Evolutionary conservation across 2,329 filamentous ascomycete species (phyloP), one percentile per base, ranked within the genome.

Genomic region (Acarospora socialis): DNA sequence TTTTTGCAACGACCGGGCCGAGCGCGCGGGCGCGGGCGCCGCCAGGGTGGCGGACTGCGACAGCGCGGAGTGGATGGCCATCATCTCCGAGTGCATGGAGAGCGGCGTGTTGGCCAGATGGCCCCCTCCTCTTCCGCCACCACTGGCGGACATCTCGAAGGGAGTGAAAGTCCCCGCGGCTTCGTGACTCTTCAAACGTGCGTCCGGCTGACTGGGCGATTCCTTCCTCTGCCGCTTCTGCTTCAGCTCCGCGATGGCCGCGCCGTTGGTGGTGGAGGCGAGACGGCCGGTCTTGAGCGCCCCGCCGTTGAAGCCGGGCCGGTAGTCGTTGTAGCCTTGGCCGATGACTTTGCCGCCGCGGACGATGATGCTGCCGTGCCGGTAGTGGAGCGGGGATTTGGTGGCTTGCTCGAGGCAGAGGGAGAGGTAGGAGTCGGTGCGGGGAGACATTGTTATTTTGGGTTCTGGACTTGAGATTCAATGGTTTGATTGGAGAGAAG

Each of bases 31-130:
- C 30, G 30, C 27, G 15, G 17, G 27, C 21, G 54, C 55, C 30
- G 58, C 56, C 46, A 59, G 43, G 28, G 55, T 57, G 41, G 52
- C 57, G 31, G 59, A 63, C 31, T 58, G 52, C 23, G 56, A 50
- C 32, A 67, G 56, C 25, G 63, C 63, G 17, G 59, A 60, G 43
- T 62, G 58, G 44, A 70, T 65, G 17, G 64, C 65, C 61, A 67
- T 67, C 63, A 68, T 68, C 53, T 68, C 64, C 3, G 60, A 60
- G 42, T 69, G 65, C 61, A 69, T 66, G 10, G 55, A 63, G 12
- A 69, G 51, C 7, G 57, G 54, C 18, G 51, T 50, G 39, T 63
- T 63, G 32, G 54, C 51, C 19, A 52, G 46, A 33, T 52, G 50
- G 12, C 56, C 56, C 21, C 49, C 49, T 25, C 51, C 47, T 21